These are phyloP conservation scores for Jimgerdemannia lactiflua DNA, from an alignment of 192 early-diverging fungal genomes.

Conservation along the genomic window DNA sequence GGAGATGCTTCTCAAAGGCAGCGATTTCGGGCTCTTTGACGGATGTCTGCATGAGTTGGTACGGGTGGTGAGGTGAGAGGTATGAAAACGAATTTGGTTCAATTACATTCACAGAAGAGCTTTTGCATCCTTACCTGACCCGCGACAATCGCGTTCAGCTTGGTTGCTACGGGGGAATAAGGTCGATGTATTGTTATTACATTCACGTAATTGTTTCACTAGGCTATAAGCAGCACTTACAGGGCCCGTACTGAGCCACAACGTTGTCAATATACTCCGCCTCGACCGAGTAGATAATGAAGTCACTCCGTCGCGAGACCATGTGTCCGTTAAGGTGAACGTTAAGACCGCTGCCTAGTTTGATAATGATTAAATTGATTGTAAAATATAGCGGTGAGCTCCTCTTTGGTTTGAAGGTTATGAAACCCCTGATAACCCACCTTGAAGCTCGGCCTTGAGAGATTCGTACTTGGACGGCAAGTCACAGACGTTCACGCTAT, in stretches of 20 bases:
- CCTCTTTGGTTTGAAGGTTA: conserved; percentile 6
- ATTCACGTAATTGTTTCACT: conserved; percentile 1
- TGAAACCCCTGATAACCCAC: conserved; percentile 22
- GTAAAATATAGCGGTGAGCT: neutral
- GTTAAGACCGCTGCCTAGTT: conserved; percentile 45
- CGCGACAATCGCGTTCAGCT: conserved; percentile 81
- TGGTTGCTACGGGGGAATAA: conserved; percentile 59
- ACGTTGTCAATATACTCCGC: conserved; percentile 83
- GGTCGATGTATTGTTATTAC: neutral
- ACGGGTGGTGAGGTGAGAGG: neutral
- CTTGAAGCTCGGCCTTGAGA: conserved; percentile 58
- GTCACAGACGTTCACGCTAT: conserved; percentile 88
- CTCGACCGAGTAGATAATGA: conserved; percentile 94
- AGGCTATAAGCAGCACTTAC: conserved; percentile 35
- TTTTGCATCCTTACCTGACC: conserved; percentile 59
- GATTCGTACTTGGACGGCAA: conserved; percentile 68
- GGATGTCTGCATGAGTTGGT: conserved; percentile 63
- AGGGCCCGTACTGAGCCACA: conserved; percentile 80
- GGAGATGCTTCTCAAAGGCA: conserved; percentile 86
- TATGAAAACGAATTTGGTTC: neutral
- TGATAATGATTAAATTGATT: too few relatives aligned
- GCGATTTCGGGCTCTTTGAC: conserved; percentile 93
- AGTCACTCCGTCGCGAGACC: conserved; percentile 82
- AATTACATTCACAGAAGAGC: neutral
- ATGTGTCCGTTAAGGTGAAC: conserved; percentile 81